Conservation (phyloP, 257 asterid genomes). For the Solanum chmielewskii region DNA sequence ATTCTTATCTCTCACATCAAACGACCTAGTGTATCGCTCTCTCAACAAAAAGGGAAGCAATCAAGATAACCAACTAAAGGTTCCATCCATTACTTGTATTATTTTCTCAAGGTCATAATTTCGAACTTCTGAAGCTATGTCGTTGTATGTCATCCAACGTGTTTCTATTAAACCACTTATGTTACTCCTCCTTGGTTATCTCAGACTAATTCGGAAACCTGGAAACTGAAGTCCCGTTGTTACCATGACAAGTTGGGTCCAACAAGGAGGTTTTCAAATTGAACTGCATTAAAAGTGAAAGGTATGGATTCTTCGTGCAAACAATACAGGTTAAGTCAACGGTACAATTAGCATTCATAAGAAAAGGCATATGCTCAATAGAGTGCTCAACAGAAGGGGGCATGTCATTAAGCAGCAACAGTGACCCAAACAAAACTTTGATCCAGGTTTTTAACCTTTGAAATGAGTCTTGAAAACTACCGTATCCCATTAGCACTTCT, state of each 20-base stretch:
- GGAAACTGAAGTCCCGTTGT: neutral
- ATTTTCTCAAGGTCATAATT: neutral
- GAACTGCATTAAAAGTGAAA: neutral
- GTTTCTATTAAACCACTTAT: neutral
- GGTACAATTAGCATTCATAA: neutral
- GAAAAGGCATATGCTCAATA: neutral
- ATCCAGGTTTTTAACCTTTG: neutral
- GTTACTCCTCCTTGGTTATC: neutral
- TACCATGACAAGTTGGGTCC: neutral
- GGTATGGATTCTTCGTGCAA: neutral
- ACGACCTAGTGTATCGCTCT: neutral
- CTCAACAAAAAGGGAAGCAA: neutral
- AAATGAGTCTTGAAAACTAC: neutral
- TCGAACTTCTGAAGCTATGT: neutral
- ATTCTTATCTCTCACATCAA: no score
- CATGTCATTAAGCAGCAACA: neutral
- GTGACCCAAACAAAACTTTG: neutral
- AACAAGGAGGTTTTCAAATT: neutral
- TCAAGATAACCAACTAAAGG: neutral
- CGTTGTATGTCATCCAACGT: neutral
- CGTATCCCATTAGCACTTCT: neutral
- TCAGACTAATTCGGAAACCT: neutral
- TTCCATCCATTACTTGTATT: neutral
- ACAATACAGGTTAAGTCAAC: neutral
- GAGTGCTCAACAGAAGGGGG: neutral